Conservation (phyloP, 2,329 filamentous ascomycete species). For the Botrytis deweyae region DNA sequence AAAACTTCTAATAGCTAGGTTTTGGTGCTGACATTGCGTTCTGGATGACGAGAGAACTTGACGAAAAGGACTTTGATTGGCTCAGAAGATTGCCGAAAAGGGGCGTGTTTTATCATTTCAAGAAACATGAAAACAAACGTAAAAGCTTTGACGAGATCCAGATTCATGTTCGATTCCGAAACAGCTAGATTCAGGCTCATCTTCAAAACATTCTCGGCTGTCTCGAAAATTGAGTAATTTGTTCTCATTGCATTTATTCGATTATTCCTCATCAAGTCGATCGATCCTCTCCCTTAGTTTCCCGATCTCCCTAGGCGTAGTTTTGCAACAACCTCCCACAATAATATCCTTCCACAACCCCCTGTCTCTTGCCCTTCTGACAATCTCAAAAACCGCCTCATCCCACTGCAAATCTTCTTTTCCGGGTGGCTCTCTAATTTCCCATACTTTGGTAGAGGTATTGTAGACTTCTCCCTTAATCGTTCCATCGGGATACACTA, state of each 20-base stretch:
- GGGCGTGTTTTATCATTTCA: not conserved
- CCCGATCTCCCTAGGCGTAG: conserved; percentile 39
- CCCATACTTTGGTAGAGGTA: conserved; percentile 61
- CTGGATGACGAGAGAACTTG: not conserved
- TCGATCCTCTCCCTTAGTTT: conserved; percentile 34
- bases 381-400: conserved; percentile 40
- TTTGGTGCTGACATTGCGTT: not conserved
- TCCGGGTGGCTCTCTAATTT: conserved; percentile 34
- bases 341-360: conserved; percentile 40
- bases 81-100: not conserved
- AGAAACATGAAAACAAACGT: not conserved
- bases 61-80: not conserved
- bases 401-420: conserved; percentile 39
- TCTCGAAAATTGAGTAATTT: not conserved
- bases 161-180: not conserved
- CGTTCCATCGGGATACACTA: conserved; percentile 69
- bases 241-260: not conserved
- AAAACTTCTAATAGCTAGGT: not conserved
- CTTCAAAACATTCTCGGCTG: not conserved
- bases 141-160: not conserved
- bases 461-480: conserved; percentile 65
- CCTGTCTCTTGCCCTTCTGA: conserved; percentile 35
- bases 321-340: conserved; percentile 49
- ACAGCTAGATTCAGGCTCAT: not conserved
- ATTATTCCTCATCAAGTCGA: conserved; percentile 14